Evolutionary conservation across 2,329 filamentous ascomycete genomes (phyloP).

Genomic region (Zymoseptoria crescenta): DNA sequence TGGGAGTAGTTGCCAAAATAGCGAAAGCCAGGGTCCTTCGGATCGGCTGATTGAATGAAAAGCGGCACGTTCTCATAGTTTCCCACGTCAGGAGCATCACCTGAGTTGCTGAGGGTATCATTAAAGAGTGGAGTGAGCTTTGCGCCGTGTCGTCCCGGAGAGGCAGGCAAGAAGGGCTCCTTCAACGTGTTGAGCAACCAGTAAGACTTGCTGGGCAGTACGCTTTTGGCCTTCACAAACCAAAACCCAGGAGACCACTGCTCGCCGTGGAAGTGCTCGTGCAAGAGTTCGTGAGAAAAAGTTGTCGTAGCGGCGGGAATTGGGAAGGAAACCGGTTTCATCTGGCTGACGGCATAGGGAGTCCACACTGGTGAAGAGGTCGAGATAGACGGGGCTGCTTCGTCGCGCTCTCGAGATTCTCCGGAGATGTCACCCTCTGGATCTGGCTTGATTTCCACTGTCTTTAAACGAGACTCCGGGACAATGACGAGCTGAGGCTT

Average conservation of each 20-base stretch:
- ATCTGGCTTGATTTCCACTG: background rate
- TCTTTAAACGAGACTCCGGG: background rate
- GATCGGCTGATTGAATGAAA: slow-evolving; percentile 28
- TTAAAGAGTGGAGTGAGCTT: slow-evolving; percentile 43
- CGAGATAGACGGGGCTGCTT: background rate
- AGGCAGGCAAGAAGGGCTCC: slow-evolving; percentile 37
- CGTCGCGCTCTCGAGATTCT: background rate
- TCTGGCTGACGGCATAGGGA: slow-evolving; percentile 30
- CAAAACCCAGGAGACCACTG: slow-evolving; percentile 36
- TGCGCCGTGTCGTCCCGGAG: slow-evolving; percentile 37
- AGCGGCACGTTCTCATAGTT: slow-evolving; percentile 35
- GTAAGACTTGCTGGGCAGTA: slow-evolving; percentile 33
- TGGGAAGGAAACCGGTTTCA: slow-evolving; percentile 19
- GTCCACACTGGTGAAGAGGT: slow-evolving; percentile 23
- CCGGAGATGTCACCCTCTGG: background rate
- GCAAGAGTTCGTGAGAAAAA: slow-evolving; percentile 35
- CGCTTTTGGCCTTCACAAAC: slow-evolving; percentile 25
- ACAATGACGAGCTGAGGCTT: background rate
- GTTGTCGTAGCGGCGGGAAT: slow-evolving; percentile 19
- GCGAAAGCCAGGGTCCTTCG: slow-evolving; percentile 23
- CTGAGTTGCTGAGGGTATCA: slow-evolving; percentile 23
- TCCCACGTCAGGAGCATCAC: slow-evolving; percentile 10
- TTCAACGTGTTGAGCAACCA: slow-evolving; percentile 32
- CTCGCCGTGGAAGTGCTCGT: slow-evolving; percentile 30
- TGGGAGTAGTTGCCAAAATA: slow-evolving; percentile 43